Evolutionary conservation across 2,329 filamentous ascomycete species (phyloP).

Genomic region (Nemania diffusa): DNA sequence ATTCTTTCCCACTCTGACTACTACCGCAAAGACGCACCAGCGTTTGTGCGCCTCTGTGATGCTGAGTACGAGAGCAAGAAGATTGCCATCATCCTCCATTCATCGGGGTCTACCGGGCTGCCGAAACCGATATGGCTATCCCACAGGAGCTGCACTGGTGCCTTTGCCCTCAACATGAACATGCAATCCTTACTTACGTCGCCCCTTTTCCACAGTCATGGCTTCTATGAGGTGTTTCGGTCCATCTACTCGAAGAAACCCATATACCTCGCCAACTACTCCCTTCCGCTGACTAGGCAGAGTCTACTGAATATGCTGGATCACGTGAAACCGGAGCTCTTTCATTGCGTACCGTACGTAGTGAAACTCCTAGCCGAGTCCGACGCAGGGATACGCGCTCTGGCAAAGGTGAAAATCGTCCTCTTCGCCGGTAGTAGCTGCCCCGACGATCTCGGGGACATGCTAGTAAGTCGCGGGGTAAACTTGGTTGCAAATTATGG

Average conservation of each 20-base stretch:
- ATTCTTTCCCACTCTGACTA: constrained; percentile 24
- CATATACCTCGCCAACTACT: constrained; percentile 60
- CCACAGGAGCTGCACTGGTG: constrained; percentile 49
- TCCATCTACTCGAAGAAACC: constrained; percentile 58
- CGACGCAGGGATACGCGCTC: constrained; percentile 57
- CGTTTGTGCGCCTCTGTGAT: constrained; percentile 30
- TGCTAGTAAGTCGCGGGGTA: constrained; percentile 59
- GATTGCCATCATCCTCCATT: constrained; percentile 49
- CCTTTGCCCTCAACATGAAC: constrained; percentile 47
- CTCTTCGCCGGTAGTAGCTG: constrained; percentile 63
- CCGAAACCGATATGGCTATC: constrained; percentile 66
- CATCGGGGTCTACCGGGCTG: constrained; percentile 62
- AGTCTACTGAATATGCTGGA: constrained; percentile 56
- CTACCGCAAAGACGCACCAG: constrained; percentile 25
- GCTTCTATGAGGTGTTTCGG: constrained; percentile 59
- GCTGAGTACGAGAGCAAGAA: constrained; percentile 36
- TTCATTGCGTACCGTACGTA: constrained; percentile 67
- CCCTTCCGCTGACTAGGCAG: constrained; percentile 59
- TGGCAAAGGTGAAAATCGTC: constrained; percentile 58
- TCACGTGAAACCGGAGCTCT: constrained; percentile 56
- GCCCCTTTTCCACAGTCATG: constrained; percentile 64
- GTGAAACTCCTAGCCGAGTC: constrained; percentile 67
- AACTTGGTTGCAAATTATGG: constrained; percentile 63
- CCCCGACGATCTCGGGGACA: constrained; percentile 63
- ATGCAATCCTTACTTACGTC: constrained; percentile 60